Conservation (phyloP, 164 flowering plant species). For the Tetracentron sinense region DNA sequence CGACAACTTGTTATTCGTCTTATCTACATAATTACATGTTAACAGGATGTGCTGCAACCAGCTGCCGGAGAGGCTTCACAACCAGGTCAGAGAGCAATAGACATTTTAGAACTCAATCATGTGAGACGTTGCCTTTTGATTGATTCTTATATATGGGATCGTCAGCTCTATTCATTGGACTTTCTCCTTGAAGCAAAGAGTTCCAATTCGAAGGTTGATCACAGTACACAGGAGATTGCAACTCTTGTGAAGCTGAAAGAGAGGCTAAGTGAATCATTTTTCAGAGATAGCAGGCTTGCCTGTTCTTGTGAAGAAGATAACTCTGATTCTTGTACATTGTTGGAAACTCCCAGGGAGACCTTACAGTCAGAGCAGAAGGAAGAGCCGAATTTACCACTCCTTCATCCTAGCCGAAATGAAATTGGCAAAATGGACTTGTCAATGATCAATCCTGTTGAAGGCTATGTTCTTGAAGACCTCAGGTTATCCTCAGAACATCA, state of each 20-base stretch:
- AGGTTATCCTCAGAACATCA: constrained; percentile 12
- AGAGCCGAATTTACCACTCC: constrained; percentile 17
- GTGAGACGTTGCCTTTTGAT: constrained; percentile 65
- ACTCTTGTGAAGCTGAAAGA: constrained; percentile 32
- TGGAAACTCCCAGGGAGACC: constrained; percentile 21
- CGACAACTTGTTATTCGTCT: not conserved
- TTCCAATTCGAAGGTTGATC: constrained; percentile 24
- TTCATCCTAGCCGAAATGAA: constrained; percentile 19
- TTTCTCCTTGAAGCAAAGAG: constrained; percentile 39
- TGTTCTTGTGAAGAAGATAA: constrained; percentile 27
- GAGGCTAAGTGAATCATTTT: constrained; percentile 28
- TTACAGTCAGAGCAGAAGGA: constrained; percentile 17
- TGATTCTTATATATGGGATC: constrained; percentile 75
- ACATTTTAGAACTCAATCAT: constrained; percentile 71
- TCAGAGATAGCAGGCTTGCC: constrained; percentile 25
- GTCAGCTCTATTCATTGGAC: constrained; percentile 54
- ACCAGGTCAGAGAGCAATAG: constrained; percentile 26
- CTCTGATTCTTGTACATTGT: constrained; percentile 17
- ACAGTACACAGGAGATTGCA: constrained; percentile 22
- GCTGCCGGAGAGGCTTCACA: constrained; percentile 26
- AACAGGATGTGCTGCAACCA: constrained; percentile 53
- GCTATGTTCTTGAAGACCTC: constrained; percentile 18
- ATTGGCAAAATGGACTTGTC: constrained; percentile 7
- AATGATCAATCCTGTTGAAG: not conserved
- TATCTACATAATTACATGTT: constrained; percentile 6